phyloP scores from a whole-genome alignment of 257 asterid species.

The Echium plantagineum region DNA sequence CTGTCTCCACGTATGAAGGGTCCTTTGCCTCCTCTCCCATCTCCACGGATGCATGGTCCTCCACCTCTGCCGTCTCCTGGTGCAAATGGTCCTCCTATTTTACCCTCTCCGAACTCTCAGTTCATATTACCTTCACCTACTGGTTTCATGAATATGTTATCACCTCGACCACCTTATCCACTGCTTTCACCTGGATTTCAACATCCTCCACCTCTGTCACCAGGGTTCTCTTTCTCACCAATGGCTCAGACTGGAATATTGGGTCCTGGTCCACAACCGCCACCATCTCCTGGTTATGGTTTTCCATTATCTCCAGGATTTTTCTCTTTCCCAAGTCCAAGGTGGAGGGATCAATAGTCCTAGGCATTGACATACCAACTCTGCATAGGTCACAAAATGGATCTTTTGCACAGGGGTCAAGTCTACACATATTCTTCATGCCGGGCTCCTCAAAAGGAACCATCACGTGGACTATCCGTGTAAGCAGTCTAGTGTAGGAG shows the following conservation, averaged over 20 bases:
- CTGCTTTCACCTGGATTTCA: slow-evolving; percentile 74
- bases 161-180: slow-evolving; percentile 79
- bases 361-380: slow-evolving; percentile 27
- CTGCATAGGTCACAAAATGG: slow-evolving; percentile 15
- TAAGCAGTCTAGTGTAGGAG: slow-evolving; percentile 18
- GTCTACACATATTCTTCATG: slow-evolving; percentile 9
- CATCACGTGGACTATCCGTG: slow-evolving; percentile 16
- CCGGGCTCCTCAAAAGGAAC: slow-evolving; percentile 20
- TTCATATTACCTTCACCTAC: slow-evolving; percentile 73
- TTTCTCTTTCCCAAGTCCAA: slow-evolving; percentile 63
- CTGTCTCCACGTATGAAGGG: slow-evolving; percentile 35
- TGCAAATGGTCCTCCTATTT: slow-evolving; percentile 33
- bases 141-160: slow-evolving; percentile 48
- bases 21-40: slow-evolving; percentile 33
- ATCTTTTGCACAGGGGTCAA: slow-evolving; percentile 14
- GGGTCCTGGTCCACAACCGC: slow-evolving; percentile 74
- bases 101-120: slow-evolving; percentile 86
- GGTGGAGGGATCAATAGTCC: slow-evolving; percentile 70
- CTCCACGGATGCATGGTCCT: slow-evolving; percentile 56
- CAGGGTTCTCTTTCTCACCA: slow-evolving; percentile 63
- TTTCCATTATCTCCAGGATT: slow-evolving; percentile 78
- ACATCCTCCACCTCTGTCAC: slow-evolving; percentile 58
- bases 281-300: slow-evolving; percentile 86
- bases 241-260: slow-evolving; percentile 61
- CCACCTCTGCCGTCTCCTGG: slow-evolving; percentile 46